Percentiles rank a stretch among this genome's conserved stretches.
Evolutionary conservation across 1,139 yeast species (phyloP).

Genomic region (Suhomyces atakaporum): DNA sequence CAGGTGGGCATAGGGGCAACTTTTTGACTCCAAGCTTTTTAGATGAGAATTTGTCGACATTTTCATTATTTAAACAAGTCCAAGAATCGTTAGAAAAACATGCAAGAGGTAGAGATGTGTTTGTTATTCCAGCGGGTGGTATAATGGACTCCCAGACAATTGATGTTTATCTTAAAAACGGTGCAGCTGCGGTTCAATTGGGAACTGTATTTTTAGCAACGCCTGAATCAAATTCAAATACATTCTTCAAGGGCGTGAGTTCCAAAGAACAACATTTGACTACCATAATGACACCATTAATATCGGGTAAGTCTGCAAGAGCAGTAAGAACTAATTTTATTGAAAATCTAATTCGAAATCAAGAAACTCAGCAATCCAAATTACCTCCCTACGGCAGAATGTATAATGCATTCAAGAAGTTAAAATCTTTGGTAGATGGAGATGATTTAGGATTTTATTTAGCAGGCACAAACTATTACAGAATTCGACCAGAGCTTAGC

Average conservation of each 20-base stretch:
- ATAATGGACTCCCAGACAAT: slow-evolving; percentile 33
- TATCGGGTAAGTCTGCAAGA: slow-evolving; percentile 45
- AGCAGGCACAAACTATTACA: slow-evolving; percentile 36
- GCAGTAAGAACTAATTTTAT: slow-evolving; percentile 37
- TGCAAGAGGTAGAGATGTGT: slow-evolving; percentile 19
- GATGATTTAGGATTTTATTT: slow-evolving; percentile 32
- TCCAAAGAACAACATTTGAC: slow-evolving; percentile 12
- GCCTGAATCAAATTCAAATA: slow-evolving; percentile 29
- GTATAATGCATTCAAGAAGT: slow-evolving; percentile 35
- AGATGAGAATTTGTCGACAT: slow-evolving; percentile 41
- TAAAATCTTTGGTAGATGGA: slow-evolving; percentile 17
- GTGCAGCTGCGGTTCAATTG: slow-evolving; percentile 50
- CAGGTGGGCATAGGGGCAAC: slow-evolving; percentile 58
- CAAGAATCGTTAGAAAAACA: slow-evolving; percentile 15
- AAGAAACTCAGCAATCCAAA: slow-evolving; percentile 4
- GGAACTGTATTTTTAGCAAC: slow-evolving; percentile 49
- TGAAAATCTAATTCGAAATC: slow-evolving; percentile 9
- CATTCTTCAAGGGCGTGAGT: slow-evolving; percentile 19
- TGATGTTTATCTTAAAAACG: slow-evolving; percentile 27
- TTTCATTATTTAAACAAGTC: slow-evolving; percentile 31
- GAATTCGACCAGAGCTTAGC: slow-evolving; percentile 14
- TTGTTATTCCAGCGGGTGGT: slow-evolving; percentile 51
- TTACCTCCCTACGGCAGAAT: slow-evolving; percentile 42
- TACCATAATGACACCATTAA: slow-evolving; percentile 36
- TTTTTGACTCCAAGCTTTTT: slow-evolving; percentile 25